Evolutionary conservation across 2,329 filamentous ascomycete species (phyloP).

Genomic region (Cytospora piceae): DNA sequence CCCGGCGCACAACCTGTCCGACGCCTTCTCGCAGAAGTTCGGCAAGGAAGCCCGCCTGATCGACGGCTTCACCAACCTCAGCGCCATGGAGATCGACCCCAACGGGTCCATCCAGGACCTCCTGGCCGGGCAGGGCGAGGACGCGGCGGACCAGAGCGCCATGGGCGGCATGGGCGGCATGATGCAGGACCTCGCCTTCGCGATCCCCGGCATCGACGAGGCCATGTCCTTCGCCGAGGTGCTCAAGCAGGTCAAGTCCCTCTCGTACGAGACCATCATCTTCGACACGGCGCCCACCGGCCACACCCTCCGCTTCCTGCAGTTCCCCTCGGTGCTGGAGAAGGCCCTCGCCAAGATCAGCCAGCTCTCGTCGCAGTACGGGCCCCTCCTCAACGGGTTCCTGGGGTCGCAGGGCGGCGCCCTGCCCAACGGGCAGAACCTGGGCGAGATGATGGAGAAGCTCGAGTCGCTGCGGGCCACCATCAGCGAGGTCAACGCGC

Average conservation of each 20-base stretch:
- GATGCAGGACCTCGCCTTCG: constrained; percentile 98
- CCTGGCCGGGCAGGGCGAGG: constrained; percentile 75
- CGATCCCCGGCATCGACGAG: constrained; percentile 97
- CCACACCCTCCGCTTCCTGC: constrained; percentile 96
- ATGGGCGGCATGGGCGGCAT: constrained; percentile 83
- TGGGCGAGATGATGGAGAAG: constrained; percentile 91
- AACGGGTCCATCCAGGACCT: constrained; percentile 98
- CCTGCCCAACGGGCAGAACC: constrained; percentile 88
- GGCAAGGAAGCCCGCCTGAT: constrained; percentile 96
- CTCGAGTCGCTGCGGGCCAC: constrained; percentile 92
- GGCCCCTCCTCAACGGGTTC: constrained; percentile 91
- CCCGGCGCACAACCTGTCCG: constrained; percentile 95
- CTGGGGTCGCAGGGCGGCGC: constrained; percentile 73
- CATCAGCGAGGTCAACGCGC: constrained; percentile 92
- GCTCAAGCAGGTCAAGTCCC: constrained; percentile 97
- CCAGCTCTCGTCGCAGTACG: constrained; percentile 91
- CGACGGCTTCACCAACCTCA: constrained; percentile 89
- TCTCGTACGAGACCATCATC: constrained; percentile 98
- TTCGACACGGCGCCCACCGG: constrained; percentile 98
- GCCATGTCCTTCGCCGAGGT: constrained; percentile 99
- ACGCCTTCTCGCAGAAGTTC: constrained; percentile 98
- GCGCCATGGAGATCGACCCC: constrained; percentile 98
- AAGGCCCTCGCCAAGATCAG: constrained; percentile 98
- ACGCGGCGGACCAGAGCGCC: constrained; percentile 62
- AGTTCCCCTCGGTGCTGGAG: constrained; percentile 97